These are phyloP conservation scores for Murraya koenigii DNA, from an alignment of 345 rosid genomes.

Conservation along the genomic window DNA sequence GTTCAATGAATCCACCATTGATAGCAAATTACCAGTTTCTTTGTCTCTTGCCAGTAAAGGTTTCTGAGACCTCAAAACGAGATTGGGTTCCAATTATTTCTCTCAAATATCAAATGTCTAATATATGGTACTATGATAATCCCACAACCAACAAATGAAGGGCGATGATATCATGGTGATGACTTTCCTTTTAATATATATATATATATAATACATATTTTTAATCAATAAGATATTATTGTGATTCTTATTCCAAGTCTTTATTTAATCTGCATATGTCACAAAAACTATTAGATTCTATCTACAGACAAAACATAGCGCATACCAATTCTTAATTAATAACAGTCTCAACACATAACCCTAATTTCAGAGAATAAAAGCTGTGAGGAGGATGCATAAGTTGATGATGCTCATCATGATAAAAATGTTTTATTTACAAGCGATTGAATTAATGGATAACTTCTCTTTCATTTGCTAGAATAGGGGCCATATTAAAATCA, in stretches of 20 bases:
- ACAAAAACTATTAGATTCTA: background rate
- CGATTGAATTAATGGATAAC: background rate
- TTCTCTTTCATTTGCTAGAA: background rate
- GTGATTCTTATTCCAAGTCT: background rate
- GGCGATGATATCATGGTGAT: conserved; percentile 12
- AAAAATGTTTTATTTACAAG: background rate
- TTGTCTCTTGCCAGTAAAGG: background rate
- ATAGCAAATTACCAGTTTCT: background rate
- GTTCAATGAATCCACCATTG: conserved; percentile 2
- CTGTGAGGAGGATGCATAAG: background rate
- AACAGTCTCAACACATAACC: background rate
- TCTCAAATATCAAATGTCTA: background rate
- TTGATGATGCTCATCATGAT: conserved; percentile 15
- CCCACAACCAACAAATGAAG: conserved; percentile 9
- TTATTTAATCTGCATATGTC: conserved; percentile 3
- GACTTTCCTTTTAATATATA: background rate
- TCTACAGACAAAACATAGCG: background rate
- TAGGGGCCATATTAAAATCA: conserved; percentile 10
- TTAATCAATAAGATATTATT: background rate
- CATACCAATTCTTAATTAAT: background rate
- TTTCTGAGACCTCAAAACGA: conserved; percentile 6
- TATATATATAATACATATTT: no score
- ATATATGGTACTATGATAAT: background rate
- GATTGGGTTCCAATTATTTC: background rate
- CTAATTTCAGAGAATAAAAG: background rate